Evolutionary conservation across 2,329 filamentous ascomycete genomes (phyloP), one percentile per base, ranked within the genome.

Genomic region (Zasmidium citrigriseum): DNA sequence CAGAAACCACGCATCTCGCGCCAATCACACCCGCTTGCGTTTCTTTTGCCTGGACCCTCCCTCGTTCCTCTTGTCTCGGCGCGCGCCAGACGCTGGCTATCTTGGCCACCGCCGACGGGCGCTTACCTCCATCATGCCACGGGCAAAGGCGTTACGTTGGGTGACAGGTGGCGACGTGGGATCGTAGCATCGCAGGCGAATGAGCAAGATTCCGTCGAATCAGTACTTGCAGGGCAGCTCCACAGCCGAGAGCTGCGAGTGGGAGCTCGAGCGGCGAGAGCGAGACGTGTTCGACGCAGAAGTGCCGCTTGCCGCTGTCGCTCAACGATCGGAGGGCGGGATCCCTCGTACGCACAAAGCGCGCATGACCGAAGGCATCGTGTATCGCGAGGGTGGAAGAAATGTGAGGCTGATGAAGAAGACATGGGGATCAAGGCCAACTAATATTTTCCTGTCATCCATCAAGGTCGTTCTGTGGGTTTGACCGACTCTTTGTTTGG

Each of bases 191-290:
- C 16, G 23, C 23, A 25, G 22, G 22, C 20, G 51, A 53, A 16
- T 45, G 51, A 53, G 51, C 29, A 53, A 4, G 51, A 45, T 53
- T 53, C 20, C 25, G 10, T 27, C 51, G 51, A 53, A 53, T 53
- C 51, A 45, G 20, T 16, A n/a, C 34, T 11, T 41, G 34, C 34
- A 41, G 34, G 34, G 4, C 34, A 41, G 34, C 34, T 41, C 34
- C 34, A 41, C 34, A 11, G 18, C 12, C 34, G 14, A 16, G 34
- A 16, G 5, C 34, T 41, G 7, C 12, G 34, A 4, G 5, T 16
- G 34, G 18, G 34, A 7, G 5, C 34, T 41, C 16, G 34, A 7
- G 5, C 7, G 18, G 18, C 34, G 34, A 16, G 34, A 16, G 7
- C 7, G 16, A 41, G 34, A 41, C 12, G 34, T 16, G 34, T n/a